Evolutionary conservation across 2,329 filamentous ascomycete species (phyloP), one percentile per base, ranked within the genome.

Genomic region (Neophaeococcomyces aloes): DNA sequence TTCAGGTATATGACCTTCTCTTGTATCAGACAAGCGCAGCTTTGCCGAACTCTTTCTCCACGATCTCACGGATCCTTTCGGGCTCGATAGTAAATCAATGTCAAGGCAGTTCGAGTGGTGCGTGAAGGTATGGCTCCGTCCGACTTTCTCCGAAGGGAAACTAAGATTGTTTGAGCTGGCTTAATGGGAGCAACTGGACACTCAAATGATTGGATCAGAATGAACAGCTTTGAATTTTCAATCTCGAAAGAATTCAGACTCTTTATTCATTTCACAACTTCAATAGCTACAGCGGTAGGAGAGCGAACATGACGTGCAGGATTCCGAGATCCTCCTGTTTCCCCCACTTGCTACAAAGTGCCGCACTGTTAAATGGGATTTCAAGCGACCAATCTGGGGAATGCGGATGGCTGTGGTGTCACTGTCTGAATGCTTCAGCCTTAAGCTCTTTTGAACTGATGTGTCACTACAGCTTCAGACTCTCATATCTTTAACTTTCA

Each of bases 11-110:
- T 35, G 19, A 38, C 31, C 34, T 29, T 34, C 39, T 42, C 39
- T 42, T 34, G 17, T 42, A 42, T 42, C 4, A 19, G 39, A 29
- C 30, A 35, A 42, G 39, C 8, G 23, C 23, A 34, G 17, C 21
- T 30, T 14, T 42, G 14, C 30, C 39, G 29, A 34, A 30, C 14
- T 35, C 39, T 35, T 42, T 34, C 39, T 42, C 39, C 39, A 42
- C 39, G 39, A 42, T 34, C 14, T 42, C 30, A 42, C 39, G 39
- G 39, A 30, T 42, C 39, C 21, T 25, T 34, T 42, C 39, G 39
- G 39, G 31, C 11, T 31, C 27, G 21, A 25, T 21, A 13, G 30
- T 34, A 29, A 7, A 15, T 31, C 14, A 4, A 4, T 6, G 19
- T 25, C 7, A 25, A 13, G 35, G 25, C n/a, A 17, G 19, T 36